A percentile compares a stretch with the other conserved stretches of the same genome.
Conservation (phyloP, 768 basidiomycete genomes). For the Boletus tylopilopsis region DNA sequence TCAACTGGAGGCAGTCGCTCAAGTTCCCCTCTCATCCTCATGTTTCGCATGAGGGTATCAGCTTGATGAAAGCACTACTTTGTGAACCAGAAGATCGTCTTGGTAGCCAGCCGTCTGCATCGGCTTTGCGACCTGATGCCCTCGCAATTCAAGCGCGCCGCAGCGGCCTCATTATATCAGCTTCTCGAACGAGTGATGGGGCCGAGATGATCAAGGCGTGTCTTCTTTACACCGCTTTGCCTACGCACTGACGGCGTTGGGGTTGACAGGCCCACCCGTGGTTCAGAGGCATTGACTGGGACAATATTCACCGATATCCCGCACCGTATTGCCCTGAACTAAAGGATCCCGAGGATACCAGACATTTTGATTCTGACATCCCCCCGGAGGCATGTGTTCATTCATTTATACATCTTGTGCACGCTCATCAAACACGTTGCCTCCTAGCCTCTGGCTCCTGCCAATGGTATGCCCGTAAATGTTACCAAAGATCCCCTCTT, state of each 20-base stretch:
- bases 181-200: constrained; percentile 66
- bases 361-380: constrained; percentile 94
- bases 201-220: constrained; percentile 83
- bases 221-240: constrained; percentile 16
- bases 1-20: constrained; percentile 89
- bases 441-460: constrained; percentile 79
- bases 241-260: constrained; percentile 15
- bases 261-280: constrained; percentile 70
- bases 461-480: constrained; percentile 79
- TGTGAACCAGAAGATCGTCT: constrained; percentile 96
- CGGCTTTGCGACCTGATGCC: constrained; percentile 72
- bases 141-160: constrained; percentile 70
- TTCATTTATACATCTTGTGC: constrained; percentile 23
- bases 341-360: constrained; percentile 77
- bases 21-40: constrained; percentile 82
- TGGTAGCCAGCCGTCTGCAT: constrained; percentile 67
- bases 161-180: constrained; percentile 62
- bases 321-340: constrained; percentile 92
- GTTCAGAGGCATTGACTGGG: constrained; percentile 91
- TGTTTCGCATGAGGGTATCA: constrained; percentile 83
- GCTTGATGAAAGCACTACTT: constrained; percentile 83
- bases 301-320: constrained; percentile 73
- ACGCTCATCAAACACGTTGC: constrained; percentile 29
- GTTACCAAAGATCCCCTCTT: constrained; percentile 88
- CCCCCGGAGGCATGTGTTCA: constrained; percentile 69